A percentile compares a stretch with the other conserved stretches of the same genome.
These are phyloP conservation scores for Hypoxylon rickii DNA, from an alignment of 495 filamentous ascomycete genomes.

Conservation along the genomic window DNA sequence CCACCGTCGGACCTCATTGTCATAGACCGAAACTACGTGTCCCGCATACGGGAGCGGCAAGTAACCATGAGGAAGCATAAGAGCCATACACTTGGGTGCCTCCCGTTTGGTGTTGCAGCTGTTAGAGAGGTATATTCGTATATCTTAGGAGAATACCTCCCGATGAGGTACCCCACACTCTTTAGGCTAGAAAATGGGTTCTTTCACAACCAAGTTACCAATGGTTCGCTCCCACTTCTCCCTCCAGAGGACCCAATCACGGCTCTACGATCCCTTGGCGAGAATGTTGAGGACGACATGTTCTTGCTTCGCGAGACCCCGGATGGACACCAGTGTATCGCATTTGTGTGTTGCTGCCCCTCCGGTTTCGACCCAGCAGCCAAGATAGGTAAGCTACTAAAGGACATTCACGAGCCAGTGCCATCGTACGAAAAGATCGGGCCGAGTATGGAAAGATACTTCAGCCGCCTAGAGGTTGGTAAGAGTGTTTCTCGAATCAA, in stretches of 20 bases:
- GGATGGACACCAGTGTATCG: slow-evolving; percentile 65
- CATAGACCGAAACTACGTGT: slow-evolving; percentile 68
- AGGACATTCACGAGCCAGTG: slow-evolving; percentile 71
- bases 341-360: slow-evolving; percentile 73
- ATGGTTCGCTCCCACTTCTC: slow-evolving; percentile 46
- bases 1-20: slow-evolving; percentile 64
- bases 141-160: slow-evolving; percentile 66
- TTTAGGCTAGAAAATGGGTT: slow-evolving; percentile 48
- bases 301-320: slow-evolving; percentile 67
- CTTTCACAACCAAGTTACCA: slow-evolving; percentile 54
- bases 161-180: slow-evolving; percentile 65
- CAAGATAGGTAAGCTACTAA: slow-evolving; percentile 66
- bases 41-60: slow-evolving; percentile 59
- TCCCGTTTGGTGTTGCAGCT: slow-evolving; percentile 51
- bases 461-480: slow-evolving; percentile 59
- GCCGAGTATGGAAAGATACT: slow-evolving; percentile 78
- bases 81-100: slow-evolving; percentile 50
- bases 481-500: slow-evolving; percentile 61
- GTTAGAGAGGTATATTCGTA: slow-evolving; percentile 70
- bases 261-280: slow-evolving; percentile 56
- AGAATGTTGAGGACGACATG: slow-evolving; percentile 75
- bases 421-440: slow-evolving; percentile 76
- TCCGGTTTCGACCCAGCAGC: slow-evolving; percentile 67
- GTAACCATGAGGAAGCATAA: slow-evolving; percentile 54
- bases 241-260: slow-evolving; percentile 30